Evolutionary conservation across 2,329 filamentous ascomycete genomes (phyloP).

Genomic region (Sporothrix brunneoviolacea): DNA sequence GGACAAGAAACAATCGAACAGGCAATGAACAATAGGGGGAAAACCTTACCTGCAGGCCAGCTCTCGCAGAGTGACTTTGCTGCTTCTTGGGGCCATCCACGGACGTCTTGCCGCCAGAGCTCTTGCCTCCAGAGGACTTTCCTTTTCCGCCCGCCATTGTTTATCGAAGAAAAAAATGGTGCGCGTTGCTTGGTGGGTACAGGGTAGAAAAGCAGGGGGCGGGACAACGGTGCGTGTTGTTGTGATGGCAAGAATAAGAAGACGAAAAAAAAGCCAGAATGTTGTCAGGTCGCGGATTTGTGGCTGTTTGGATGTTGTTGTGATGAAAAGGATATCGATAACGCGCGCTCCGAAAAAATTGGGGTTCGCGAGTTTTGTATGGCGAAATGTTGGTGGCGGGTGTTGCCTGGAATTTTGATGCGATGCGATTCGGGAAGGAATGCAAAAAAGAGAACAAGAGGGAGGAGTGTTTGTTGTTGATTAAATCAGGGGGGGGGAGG

Average conservation of each 20-base stretch:
- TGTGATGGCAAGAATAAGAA: not conserved
- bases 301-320: constrained; percentile 6
- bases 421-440: constrained; percentile 7
- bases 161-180: not conserved
- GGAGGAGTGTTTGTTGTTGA: too few relatives aligned
- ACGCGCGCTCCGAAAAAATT: constrained; percentile 6
- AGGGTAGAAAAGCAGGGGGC: not conserved
- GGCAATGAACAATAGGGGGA: constrained; percentile 9
- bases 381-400: constrained; percentile 7
- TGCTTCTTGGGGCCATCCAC: constrained; percentile 72
- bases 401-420: constrained; percentile 8
- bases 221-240: not conserved
- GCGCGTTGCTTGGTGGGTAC: not conserved
- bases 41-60: constrained; percentile 81
- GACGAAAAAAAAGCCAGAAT: not conserved
- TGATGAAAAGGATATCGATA: constrained; percentile 10
- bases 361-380: not conserved
- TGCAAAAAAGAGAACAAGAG: too few relatives aligned
- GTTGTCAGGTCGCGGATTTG: not conserved
- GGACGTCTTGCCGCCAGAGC: constrained; percentile 66
- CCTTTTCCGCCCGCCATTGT: constrained; percentile 81
- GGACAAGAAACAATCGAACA: constrained; percentile 18
- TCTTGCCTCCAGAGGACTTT: constrained; percentile 87
- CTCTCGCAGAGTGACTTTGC: constrained; percentile 92
- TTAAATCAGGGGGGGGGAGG: too few relatives aligned